These are phyloP conservation scores for Penium margaritaceum DNA, from an alignment of 139 green algal species.

Conservation along the genomic window DNA sequence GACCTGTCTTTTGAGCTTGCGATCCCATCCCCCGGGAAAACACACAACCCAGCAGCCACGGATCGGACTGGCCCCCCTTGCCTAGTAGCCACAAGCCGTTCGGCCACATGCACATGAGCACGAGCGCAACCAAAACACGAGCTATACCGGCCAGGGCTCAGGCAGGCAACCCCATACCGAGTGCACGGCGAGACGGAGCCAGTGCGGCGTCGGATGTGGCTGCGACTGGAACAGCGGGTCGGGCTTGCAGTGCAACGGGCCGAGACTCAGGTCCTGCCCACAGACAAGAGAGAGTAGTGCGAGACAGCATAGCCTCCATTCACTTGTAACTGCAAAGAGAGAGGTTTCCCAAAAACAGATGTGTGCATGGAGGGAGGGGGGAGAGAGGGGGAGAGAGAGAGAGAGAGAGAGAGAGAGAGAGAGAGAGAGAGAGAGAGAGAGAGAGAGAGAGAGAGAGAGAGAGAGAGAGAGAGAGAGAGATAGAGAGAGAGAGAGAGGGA, in stretches of 20 bases:
- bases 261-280: conserved; percentile 41
- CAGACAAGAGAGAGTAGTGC: conserved; percentile 19
- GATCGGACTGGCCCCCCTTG: too few relatives aligned
- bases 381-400: conserved; percentile 49
- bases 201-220: not conserved
- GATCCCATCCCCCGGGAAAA: too few relatives aligned
- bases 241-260: conserved; percentile 37
- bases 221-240: conserved; percentile 58
- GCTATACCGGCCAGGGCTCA: not conserved
- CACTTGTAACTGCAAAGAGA: too few relatives aligned
- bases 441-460: not conserved
- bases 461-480: not conserved
- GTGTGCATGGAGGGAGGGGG: not conserved
- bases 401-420: not conserved
- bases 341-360: not conserved
- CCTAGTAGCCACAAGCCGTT: too few relatives aligned
- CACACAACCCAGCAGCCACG: too few relatives aligned
- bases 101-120: too few relatives aligned
- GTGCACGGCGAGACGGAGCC: not conserved
- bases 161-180: not conserved
- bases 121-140: not conserved
- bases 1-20: too few relatives aligned
- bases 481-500: not conserved
- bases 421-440: not conserved
- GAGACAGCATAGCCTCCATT: too few relatives aligned